Base-by-base conservation (phyloP, 305 asterid species). In the Caryopteris hybrid region DNA sequence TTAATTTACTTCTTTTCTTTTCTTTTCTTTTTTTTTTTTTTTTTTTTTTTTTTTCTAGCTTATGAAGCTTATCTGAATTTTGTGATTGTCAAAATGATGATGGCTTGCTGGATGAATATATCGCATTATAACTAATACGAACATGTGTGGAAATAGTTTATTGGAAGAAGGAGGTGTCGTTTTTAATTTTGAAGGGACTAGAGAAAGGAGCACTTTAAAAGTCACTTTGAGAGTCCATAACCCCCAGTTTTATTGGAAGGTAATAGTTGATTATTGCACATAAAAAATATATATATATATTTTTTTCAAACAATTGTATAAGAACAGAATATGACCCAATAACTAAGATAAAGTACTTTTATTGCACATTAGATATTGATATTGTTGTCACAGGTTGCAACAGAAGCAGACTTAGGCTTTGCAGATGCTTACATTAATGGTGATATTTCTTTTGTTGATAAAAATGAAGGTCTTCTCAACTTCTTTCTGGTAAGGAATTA, bases 171-270 rank as follows among this genome's bases (percentile, higher is more conserved):
- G 89, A 0, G 95, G 92, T 21, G 65, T 81, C 4, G 45, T 77
- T 47, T 81, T 84, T 52, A 83, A 86, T 62, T 87, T 89, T 41
- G 81, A 85, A 82, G 93, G 95, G 1, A 45, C 68, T 3, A 77
- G 58, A 21, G 23, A 18, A 63, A 66, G 52, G 55, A 62, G 69
- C 68, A 22, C 39, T 52, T 80, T 78, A 45, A 87, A 83, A 78
- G 92, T 81, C 56, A 61, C 70, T 23, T 25, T 90, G 36, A 82
- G 79, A 69, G 79, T 90, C 58, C 95, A 84, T 36, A 76, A 64
- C 57, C 95, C 96, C 48, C 85, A 81, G 61, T 85, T 85, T 70
- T 87, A 87, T 78, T 85, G 89, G 93, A 85, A 85, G 93, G 91
- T 81, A 69, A 43, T n/a, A 39, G 33, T 38, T 1, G 39, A 4